Percentiles rank a stretch among this genome's conserved stretches.
Conservation (phyloP, 257 asterid species). For the Vinca minor region DNA sequence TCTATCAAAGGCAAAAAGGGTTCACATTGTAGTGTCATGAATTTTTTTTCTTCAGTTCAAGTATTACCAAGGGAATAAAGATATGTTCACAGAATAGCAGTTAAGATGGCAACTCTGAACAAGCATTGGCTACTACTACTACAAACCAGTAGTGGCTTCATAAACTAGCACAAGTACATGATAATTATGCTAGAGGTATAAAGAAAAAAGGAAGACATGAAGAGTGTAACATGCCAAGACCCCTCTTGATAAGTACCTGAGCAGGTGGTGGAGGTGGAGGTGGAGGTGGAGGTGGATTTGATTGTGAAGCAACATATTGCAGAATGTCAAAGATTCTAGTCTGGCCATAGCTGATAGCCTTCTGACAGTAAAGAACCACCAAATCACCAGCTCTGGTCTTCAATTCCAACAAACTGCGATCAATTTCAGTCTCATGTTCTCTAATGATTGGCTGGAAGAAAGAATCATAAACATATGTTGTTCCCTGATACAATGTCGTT, state of each 20-base stretch:
- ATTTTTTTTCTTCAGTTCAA: neutral
- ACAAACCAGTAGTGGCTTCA: neutral
- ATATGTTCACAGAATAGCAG: neutral
- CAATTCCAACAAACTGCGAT: slow-evolving; percentile 68
- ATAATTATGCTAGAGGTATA: neutral
- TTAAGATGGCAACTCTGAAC: neutral
- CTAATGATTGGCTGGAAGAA: slow-evolving; percentile 79
- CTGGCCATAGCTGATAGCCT: slow-evolving; percentile 58
- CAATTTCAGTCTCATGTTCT: slow-evolving; percentile 86
- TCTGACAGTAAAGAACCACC: slow-evolving; percentile 51
- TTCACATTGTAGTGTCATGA: neutral
- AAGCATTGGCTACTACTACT: neutral
- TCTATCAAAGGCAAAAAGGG: neutral
- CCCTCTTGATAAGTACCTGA: slow-evolving; percentile 41
- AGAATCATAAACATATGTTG: slow-evolving; percentile 77
- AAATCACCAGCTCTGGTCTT: slow-evolving; percentile 80
- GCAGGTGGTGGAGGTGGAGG: slow-evolving; percentile 42
- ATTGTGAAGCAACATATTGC: slow-evolving; percentile 79
- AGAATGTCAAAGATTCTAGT: slow-evolving; percentile 71
- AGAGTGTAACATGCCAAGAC: neutral
- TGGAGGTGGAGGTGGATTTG: slow-evolving; percentile 41
- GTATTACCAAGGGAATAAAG: neutral
- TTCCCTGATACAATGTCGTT: slow-evolving; percentile 56
- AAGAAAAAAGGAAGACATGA: neutral
- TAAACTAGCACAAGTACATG: neutral